phyloP scores from a whole-genome alignment of 306 rosid genomes.

The Pyrus bretschneideri region DNA sequence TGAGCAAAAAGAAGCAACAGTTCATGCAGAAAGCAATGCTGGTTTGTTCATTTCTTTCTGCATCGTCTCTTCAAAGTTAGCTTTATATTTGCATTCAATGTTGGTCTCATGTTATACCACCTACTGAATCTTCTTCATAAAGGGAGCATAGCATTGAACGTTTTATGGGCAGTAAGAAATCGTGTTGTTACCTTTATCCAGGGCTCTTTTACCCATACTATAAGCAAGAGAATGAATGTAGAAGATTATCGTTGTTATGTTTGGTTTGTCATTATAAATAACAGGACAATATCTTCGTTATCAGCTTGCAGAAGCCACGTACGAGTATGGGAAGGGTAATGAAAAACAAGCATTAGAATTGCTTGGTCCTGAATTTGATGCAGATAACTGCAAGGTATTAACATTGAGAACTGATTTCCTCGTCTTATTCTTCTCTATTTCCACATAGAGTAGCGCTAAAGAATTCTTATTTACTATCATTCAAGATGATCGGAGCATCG shows the following conservation, averaged over 20 bases:
- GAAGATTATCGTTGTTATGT: neutral
- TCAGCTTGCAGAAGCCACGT: slow-evolving; percentile 88
- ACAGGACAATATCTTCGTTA: neutral
- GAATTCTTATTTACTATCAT: neutral
- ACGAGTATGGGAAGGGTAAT: slow-evolving; percentile 65
- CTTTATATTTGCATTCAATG: neutral
- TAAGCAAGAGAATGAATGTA: neutral
- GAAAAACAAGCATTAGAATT: slow-evolving; percentile 47
- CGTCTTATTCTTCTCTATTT: neutral
- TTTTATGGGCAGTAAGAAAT: neutral
- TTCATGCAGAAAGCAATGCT: slow-evolving; percentile 47
- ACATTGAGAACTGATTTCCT: slow-evolving; percentile 3
- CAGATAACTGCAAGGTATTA: slow-evolving; percentile 55
- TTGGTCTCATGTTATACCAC: neutral
- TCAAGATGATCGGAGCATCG: slow-evolving; percentile 76
- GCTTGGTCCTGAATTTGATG: slow-evolving; percentile 72
- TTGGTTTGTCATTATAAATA: neutral
- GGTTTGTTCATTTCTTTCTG: slow-evolving; percentile 30
- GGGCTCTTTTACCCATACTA: neutral
- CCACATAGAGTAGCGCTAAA: neutral
- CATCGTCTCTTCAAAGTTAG: neutral
- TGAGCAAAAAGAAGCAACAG: slow-evolving; percentile 53
- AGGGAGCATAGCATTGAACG: neutral
- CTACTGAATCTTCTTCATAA: neutral
- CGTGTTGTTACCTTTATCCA: neutral